These are phyloP conservation scores for Astrothelium macrocarpum DNA, from an alignment of 495 filamentous ascomycete genomes.

Conservation along the genomic window DNA sequence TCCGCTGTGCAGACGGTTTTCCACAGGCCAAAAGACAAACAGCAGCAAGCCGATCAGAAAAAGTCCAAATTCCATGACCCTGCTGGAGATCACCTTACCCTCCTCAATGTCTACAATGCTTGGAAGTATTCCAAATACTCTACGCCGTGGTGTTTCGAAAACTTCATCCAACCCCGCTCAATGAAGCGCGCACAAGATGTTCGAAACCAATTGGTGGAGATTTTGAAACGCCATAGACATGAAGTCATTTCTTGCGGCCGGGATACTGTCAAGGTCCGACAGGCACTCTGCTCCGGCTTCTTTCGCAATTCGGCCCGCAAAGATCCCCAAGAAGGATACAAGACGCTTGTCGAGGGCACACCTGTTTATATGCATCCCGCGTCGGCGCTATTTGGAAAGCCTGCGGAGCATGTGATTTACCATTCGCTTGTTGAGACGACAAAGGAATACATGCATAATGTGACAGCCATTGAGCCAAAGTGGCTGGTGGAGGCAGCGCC, in stretches of 20 bases:
- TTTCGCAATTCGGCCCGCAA: slow-evolving; percentile 94
- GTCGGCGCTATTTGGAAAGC: slow-evolving; percentile 88
- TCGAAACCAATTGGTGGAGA: slow-evolving; percentile 79
- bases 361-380: slow-evolving; percentile 89
- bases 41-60: slow-evolving; percentile 91
- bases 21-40: slow-evolving; percentile 93
- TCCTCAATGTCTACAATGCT: slow-evolving; percentile 91
- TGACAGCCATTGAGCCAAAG: slow-evolving; percentile 86
- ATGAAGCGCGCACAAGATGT: slow-evolving; percentile 90
- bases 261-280: slow-evolving; percentile 78
- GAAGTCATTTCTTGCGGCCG: slow-evolving; percentile 72
- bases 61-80: slow-evolving; percentile 96
- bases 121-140: slow-evolving; percentile 80
- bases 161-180: slow-evolving; percentile 86
- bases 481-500: slow-evolving; percentile 87
- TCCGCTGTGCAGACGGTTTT: slow-evolving; percentile 68
- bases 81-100: slow-evolving; percentile 84
- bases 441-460: slow-evolving; percentile 96
- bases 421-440: slow-evolving; percentile 81
- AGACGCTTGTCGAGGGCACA: slow-evolving; percentile 89
- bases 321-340: slow-evolving; percentile 92
- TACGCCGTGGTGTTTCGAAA: slow-evolving; percentile 91
- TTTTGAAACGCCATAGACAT: slow-evolving; percentile 86
- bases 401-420: slow-evolving; percentile 92
- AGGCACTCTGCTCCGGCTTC: slow-evolving; percentile 85